These are phyloP conservation scores for Xylaria sp. DNA, from an alignment of 2,329 filamentous ascomycete genomes.

Conservation along the genomic window DNA sequence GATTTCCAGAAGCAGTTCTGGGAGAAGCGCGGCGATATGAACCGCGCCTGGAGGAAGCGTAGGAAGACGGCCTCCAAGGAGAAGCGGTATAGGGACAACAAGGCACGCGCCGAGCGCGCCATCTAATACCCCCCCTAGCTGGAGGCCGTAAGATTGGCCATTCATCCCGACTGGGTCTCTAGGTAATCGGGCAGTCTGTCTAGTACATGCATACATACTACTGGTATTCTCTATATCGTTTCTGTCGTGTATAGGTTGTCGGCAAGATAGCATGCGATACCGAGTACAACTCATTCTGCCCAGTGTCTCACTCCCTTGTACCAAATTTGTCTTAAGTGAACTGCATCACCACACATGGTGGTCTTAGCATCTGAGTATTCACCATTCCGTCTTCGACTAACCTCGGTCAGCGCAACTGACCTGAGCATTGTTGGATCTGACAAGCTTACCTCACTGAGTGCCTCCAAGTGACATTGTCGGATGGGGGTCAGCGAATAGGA, in stretches of 20 bases:
- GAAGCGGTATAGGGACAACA: slow-evolving; percentile 61
- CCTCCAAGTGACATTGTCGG: background rate
- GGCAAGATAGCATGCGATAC: background rate
- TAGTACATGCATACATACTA: background rate
- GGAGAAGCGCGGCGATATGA: slow-evolving; percentile 60
- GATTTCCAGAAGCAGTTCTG: slow-evolving; percentile 66
- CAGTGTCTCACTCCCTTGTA: too few species aligned
- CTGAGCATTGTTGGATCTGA: background rate
- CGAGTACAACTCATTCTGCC: too few species aligned
- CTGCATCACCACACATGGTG: too few species aligned
- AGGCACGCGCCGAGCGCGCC: slow-evolving; percentile 44
- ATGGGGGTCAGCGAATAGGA: background rate
- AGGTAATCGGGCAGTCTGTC: background rate
- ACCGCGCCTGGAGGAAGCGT: slow-evolving; percentile 60
- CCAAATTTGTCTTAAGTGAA: too few species aligned
- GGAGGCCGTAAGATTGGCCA: background rate
- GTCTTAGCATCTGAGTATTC: too few species aligned
- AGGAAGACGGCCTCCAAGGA: slow-evolving; percentile 60
- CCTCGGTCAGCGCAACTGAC: background rate
- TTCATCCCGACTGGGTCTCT: background rate
- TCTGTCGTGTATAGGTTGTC: background rate
- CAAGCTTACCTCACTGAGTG: background rate
- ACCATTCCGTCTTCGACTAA: background rate
- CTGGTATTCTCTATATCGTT: background rate
- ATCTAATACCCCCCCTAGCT: slow-evolving; percentile 29